phyloP scores from a whole-genome alignment of 2,329 filamentous ascomycete genomes.

The Knoxdaviesia capensis region DNA sequence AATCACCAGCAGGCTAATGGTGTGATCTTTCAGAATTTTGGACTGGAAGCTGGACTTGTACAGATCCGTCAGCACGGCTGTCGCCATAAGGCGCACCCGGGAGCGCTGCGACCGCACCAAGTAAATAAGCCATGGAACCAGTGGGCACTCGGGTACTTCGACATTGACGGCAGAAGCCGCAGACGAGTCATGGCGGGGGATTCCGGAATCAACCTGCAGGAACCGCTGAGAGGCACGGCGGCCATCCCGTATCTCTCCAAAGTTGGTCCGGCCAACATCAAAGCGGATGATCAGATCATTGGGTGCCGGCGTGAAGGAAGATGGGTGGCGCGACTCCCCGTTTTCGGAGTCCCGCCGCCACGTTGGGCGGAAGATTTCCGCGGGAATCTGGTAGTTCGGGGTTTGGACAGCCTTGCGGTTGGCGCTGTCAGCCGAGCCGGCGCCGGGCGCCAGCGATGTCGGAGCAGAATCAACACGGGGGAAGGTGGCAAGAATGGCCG shows the following conservation, averaged over 20 bases:
- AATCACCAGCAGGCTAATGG: slow-evolving; percentile 46
- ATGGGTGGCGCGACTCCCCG: too few relatives aligned
- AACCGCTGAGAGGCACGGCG: too few relatives aligned
- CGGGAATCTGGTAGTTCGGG: neutral
- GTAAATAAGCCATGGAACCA: slow-evolving; percentile 55
- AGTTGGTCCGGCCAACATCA: too few relatives aligned
- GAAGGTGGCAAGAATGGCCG: slow-evolving; percentile 48
- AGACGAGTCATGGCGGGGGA: too few relatives aligned
- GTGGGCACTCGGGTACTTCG: slow-evolving; percentile 32
- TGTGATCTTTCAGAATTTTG: slow-evolving; percentile 36
- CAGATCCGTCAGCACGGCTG: slow-evolving; percentile 46
- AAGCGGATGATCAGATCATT: too few relatives aligned
- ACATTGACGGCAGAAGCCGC: neutral
- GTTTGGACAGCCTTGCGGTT: slow-evolving; percentile 8
- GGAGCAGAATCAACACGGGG: slow-evolving; percentile 28
- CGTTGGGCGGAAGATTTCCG: too few relatives aligned
- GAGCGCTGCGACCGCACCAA: slow-evolving; percentile 36
- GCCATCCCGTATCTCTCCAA: too few relatives aligned
- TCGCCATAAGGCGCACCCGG: slow-evolving; percentile 44
- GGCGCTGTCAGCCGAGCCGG: slow-evolving; percentile 1
- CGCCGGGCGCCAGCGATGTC: neutral
- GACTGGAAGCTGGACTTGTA: slow-evolving; percentile 48
- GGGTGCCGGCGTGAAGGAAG: too few relatives aligned
- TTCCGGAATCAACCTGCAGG: too few relatives aligned
- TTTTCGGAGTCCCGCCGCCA: too few relatives aligned